Evolutionary conservation across 2,329 filamentous ascomycete species (phyloP).

Genomic region (Alternaria incomplexa): DNA sequence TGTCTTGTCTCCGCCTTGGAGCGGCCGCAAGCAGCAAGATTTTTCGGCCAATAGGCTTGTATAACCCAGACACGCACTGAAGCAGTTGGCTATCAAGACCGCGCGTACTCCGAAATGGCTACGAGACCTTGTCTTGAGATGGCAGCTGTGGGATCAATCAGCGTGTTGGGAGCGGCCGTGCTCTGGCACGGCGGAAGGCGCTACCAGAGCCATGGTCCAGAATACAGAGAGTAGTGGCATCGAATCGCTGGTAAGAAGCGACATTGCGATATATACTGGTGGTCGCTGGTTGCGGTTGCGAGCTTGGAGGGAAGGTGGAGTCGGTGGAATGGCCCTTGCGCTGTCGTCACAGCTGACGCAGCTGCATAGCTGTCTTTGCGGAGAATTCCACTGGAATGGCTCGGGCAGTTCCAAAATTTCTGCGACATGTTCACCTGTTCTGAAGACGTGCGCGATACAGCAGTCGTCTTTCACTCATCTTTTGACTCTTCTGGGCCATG

Average conservation of each 20-base stretch:
- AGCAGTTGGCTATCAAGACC: background rate
- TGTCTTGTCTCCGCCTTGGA: constrained; percentile 12
- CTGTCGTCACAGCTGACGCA: background rate
- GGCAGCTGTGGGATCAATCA: background rate
- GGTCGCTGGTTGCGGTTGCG: background rate
- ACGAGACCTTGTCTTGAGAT: background rate
- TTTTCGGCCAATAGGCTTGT: background rate
- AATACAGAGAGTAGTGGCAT: background rate
- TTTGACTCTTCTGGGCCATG: background rate
- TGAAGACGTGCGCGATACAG: background rate
- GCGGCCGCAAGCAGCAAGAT: background rate
- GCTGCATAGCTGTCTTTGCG: background rate
- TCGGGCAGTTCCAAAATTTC: background rate
- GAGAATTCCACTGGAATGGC: background rate
- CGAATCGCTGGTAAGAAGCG: background rate
- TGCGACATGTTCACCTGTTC: background rate
- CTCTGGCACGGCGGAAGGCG: background rate
- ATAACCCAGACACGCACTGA: background rate
- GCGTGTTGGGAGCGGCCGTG: background rate
- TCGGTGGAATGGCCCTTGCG: background rate
- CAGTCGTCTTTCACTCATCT: background rate
- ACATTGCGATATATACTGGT: background rate
- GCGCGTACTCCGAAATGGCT: background rate
- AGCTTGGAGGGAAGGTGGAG: background rate
- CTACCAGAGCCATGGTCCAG: background rate